phyloP scores from a whole-genome alignment of 2,329 filamentous ascomycete species.

The Periglandula ipomoeae region DNA sequence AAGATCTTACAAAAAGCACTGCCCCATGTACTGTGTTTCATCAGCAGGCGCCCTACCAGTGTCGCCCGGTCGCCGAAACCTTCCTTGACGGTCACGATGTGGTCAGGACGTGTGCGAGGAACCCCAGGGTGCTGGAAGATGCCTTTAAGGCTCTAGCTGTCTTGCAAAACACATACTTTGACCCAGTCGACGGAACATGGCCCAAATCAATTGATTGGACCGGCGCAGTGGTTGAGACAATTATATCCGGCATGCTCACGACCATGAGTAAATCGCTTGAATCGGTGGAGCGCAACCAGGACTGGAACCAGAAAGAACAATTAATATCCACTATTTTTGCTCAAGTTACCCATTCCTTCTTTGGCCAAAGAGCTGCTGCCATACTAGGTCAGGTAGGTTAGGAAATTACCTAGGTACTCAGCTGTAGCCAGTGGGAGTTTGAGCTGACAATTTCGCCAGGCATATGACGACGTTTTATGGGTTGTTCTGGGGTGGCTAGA shows the following conservation, averaged over 20 bases:
- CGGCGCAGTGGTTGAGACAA: slow-evolving; percentile 71
- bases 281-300: slow-evolving; percentile 24
- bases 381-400: slow-evolving; percentile 49
- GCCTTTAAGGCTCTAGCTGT: slow-evolving; percentile 58
- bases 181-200: slow-evolving; percentile 71
- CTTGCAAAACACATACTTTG: slow-evolving; percentile 73
- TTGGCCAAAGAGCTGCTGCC: slow-evolving; percentile 70
- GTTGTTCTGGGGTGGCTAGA: slow-evolving; percentile 89
- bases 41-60: background rate
- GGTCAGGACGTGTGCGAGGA: too few relatives aligned
- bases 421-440: too few relatives aligned
- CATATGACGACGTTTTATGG: slow-evolving; percentile 93
- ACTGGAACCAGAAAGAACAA: slow-evolving; percentile 55
- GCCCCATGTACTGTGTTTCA: slow-evolving; percentile 4
- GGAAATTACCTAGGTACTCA: background rate
- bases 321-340: slow-evolving; percentile 76
- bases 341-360: slow-evolving; percentile 70
- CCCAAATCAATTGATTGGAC: slow-evolving; percentile 90
- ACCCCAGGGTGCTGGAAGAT: slow-evolving; percentile 29
- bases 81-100: background rate
- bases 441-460: slow-evolving; percentile 33
- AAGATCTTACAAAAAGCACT: background rate
- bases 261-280: slow-evolving; percentile 57
- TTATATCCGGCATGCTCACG: slow-evolving; percentile 62
- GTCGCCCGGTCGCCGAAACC: background rate